Base-by-base conservation (phyloP, 139 green algal species). In the Tetratostichococcus sp. region DNA sequence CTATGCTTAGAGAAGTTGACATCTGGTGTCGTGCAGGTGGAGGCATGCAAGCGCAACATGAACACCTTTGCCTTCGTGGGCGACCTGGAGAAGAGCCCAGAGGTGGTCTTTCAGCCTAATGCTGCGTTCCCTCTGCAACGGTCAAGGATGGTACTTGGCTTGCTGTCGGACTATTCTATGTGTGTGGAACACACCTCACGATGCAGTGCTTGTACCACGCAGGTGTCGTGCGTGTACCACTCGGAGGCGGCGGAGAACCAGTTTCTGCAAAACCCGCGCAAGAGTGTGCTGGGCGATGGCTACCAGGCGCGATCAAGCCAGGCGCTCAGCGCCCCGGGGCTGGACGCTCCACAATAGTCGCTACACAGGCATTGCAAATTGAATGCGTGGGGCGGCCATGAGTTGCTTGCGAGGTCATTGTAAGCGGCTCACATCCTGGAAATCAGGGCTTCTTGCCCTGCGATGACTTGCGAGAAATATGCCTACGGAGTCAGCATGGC, bases 41-140 rank as follows among this genome's bases (percentile, higher is more conserved):
- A 92, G 65, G 68, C 85, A 31, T 99, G 96, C 89, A 98, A 96
- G 84, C 82, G 89, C 22, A 92, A 93, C 80, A 98, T 98, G 94
- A 99, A 99, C 86, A 99, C 96, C 1, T 99, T 99, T 87, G 96
- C 93, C 0, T 99, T 95, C 83, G 96, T 99, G 57, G 96, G 96
- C 8, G 95, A 99, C 81, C 78, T 99, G 43, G 82, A 93, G 23
- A 85, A 90, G 26, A 82, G 83, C 14, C 91, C 91, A 21, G 88
- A 97, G 83, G 89, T 62, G 50, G 39, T 6, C n/a, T n/a, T n/a
- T n/a, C n/a, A n/a, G n/a, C n/a, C n/a, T n/a, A n/a, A n/a, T n/a
- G n/a, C n/a, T n/a, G n/a, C n/a, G n/a, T n/a, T 50, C 11, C 8
- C 39, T 50, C 8, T 11, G 39, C 39, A 50, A 11, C 8, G 8